Evolutionary conservation across 2,329 filamentous ascomycete genomes (phyloP).

Genomic region (Neopestalotiopsis sp.): DNA sequence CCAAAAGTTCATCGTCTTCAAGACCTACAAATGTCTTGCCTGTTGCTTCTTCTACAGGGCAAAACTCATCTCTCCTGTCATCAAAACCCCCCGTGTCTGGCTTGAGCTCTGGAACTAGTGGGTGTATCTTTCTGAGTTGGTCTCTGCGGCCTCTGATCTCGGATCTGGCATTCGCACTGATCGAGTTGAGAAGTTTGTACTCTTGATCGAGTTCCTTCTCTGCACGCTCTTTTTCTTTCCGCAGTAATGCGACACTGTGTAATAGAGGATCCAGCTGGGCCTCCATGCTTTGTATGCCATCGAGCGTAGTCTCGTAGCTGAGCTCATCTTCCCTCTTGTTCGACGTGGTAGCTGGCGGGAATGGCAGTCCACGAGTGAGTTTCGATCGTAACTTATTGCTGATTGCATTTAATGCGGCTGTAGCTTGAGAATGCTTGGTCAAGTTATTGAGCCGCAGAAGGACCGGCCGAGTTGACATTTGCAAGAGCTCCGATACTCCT

Average conservation of each 20-base stretch:
- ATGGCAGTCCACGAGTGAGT: constrained; percentile 66
- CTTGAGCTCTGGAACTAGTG: constrained; percentile 49
- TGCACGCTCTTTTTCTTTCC: constrained; percentile 61
- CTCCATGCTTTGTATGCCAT: constrained; percentile 62
- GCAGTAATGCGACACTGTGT: constrained; percentile 67
- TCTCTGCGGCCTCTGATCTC: constrained; percentile 59
- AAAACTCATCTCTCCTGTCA: constrained; percentile 24
- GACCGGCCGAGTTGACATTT: constrained; percentile 66
- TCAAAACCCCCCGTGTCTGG: constrained; percentile 19
- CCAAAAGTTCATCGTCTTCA: constrained; percentile 50
- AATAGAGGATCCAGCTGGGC: constrained; percentile 65
- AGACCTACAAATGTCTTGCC: constrained; percentile 32
- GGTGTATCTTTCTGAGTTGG: constrained; percentile 54
- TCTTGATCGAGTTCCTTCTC: constrained; percentile 62
- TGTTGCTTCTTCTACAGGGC: constrained; percentile 25
- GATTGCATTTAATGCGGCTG: constrained; percentile 60
- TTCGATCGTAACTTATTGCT: constrained; percentile 62
- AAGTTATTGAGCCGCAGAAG: constrained; percentile 59
- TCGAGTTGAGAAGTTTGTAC: constrained; percentile 52
- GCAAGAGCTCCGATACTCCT: constrained; percentile 61
- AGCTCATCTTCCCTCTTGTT: constrained; percentile 63
- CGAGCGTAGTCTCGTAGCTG: constrained; percentile 68
- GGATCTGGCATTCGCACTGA: constrained; percentile 63
- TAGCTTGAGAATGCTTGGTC: constrained; percentile 57
- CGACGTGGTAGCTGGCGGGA: constrained; percentile 58